phyloP scores from a whole-genome alignment of 345 rosid genomes.

The Eucalyptus globulus region DNA sequence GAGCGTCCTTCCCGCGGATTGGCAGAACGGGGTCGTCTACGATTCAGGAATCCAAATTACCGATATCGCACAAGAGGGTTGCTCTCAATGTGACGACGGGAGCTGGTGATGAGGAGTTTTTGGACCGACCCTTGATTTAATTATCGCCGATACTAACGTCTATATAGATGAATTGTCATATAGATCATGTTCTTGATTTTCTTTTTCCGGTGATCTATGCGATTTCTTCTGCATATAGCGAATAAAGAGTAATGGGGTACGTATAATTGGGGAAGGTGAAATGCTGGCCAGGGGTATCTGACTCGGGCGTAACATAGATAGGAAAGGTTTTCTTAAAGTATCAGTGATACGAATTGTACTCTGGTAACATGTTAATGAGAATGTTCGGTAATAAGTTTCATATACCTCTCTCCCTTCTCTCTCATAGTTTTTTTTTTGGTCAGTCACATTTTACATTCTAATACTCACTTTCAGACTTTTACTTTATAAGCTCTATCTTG shows the following conservation, averaged over 20 bases:
- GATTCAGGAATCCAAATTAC: slow-evolving; percentile 66
- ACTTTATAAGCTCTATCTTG: too few species aligned
- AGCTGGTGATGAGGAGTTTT: slow-evolving; percentile 20
- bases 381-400: neutral
- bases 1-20: slow-evolving; percentile 57
- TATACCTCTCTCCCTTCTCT: neutral
- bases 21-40: slow-evolving; percentile 50
- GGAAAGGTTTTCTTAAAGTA: neutral
- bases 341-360: neutral
- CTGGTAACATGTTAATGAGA: neutral
- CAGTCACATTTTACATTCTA: too few species aligned
- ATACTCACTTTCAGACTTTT: too few species aligned
- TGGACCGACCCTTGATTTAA: neutral
- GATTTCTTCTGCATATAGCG: neutral
- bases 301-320: neutral
- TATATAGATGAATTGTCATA: neutral
- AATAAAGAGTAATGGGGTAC: neutral
- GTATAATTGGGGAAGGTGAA: neutral
- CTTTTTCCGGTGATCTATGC: neutral
- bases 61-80: slow-evolving; percentile 85
- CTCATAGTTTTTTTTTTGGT: neutral
- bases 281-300: neutral
- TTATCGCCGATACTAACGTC: neutral
- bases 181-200: neutral
- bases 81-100: slow-evolving; percentile 46